A percentile compares a stretch with the other conserved stretches of the same genome.
phyloP scores from a whole-genome alignment of 2,329 filamentous ascomycete species.

The Geosmithia putterillii region DNA sequence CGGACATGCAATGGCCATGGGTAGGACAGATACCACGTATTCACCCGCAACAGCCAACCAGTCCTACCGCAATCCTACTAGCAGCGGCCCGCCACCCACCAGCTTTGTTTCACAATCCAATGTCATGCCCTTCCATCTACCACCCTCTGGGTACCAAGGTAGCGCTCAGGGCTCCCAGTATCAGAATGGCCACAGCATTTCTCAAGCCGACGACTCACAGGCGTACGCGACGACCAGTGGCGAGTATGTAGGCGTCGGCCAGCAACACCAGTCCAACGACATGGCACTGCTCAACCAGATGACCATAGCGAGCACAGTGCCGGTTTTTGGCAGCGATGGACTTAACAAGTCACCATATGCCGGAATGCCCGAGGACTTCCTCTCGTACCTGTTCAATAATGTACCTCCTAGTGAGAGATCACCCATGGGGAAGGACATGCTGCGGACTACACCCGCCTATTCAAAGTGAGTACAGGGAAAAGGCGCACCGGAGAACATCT shows the following conservation, averaged over 20 bases:
- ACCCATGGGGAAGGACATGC: conserved; percentile 27
- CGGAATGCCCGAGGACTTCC: conserved; percentile 77
- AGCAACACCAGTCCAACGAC: conserved; percentile 33
- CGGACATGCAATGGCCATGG: not conserved
- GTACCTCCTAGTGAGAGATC: conserved; percentile 11
- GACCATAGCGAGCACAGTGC: conserved; percentile 56
- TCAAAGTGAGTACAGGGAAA: conserved; percentile 36
- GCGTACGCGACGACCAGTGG: conserved; percentile 22
- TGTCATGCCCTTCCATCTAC: conserved; percentile 50
- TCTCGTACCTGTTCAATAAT: conserved; percentile 68
- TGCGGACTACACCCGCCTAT: conserved; percentile 18
- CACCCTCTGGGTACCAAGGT: no score
- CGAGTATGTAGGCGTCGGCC: conserved; percentile 31
- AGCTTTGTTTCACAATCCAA: conserved; percentile 47
- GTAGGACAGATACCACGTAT: not conserved
- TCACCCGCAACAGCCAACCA: not conserved
- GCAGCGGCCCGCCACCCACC: not conserved
- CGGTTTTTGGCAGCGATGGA: conserved; percentile 77
- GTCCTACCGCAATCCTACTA: not conserved
- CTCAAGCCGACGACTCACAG: conserved; percentile 20
- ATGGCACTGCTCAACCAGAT: conserved; percentile 52
- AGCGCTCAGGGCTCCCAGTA: no score
- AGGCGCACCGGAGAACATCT: no score
- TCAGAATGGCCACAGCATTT: conserved; percentile 13
- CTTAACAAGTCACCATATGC: conserved; percentile 72